Evolutionary conservation across 257 asterid species (phyloP).

Genomic region (Primulina huaijiensis): DNA sequence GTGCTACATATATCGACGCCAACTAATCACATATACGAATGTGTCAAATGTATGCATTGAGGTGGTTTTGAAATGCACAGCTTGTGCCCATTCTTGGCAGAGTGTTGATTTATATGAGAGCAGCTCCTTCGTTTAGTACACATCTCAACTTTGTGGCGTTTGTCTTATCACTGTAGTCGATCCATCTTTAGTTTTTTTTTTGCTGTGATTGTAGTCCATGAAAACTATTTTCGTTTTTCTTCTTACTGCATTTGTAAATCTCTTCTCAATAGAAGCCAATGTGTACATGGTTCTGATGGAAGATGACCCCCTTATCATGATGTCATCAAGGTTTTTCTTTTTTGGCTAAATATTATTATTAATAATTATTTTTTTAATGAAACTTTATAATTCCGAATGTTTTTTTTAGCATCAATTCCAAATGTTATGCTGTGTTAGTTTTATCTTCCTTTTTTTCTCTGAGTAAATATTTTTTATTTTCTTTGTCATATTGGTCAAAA

Average conservation of each 20-base stretch:
- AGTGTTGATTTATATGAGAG: no score
- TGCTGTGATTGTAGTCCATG: slow-evolving; percentile 34
- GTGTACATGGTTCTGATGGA: slow-evolving; percentile 53
- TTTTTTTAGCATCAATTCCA: no score
- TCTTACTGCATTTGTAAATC: slow-evolving; percentile 20
- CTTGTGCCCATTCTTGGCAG: slow-evolving; percentile 18
- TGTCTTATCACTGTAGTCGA: no score
- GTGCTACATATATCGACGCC: no score
- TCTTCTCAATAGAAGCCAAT: slow-evolving; percentile 35
- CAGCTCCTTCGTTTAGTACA: not conserved
- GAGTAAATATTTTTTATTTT: no score
- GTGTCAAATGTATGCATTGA: slow-evolving; percentile 24
- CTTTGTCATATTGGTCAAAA: no score
- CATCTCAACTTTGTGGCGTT: not conserved
- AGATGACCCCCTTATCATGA: slow-evolving; percentile 38
- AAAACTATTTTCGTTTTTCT: slow-evolving; percentile 22
- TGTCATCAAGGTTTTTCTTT: slow-evolving; percentile 24
- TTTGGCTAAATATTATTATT: no score
- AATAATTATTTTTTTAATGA: no score
- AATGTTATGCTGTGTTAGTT: no score
- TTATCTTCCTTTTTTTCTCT: no score
- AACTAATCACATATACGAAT: not conserved
- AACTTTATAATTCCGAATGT: no score
- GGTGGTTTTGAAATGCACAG: slow-evolving; percentile 35
- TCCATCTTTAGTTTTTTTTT: no score